Percentiles rank a stretch among this genome's conserved stretches.
phyloP scores from a whole-genome alignment of 2,329 filamentous ascomycete genomes.

The Exophiala phaeomuriformis region DNA sequence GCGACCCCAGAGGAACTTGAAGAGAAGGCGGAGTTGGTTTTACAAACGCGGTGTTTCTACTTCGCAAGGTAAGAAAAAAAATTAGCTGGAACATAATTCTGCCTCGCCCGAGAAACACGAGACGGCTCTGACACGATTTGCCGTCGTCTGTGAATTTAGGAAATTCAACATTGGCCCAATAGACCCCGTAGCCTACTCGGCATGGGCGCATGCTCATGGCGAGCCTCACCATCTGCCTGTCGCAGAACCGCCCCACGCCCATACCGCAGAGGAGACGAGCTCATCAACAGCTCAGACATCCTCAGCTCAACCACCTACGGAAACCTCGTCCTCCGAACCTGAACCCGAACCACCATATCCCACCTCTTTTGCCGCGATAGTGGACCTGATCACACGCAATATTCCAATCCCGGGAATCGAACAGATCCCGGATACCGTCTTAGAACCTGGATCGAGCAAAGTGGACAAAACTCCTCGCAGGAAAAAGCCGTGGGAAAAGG shows the following conservation, averaged over 20 bases:
- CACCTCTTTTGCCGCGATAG: slow-evolving; percentile 74
- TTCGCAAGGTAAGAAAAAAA: slow-evolving; percentile 35
- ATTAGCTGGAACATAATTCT: background rate
- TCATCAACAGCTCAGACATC: background rate
- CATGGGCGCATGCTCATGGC: slow-evolving; percentile 44
- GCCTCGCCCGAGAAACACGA: background rate
- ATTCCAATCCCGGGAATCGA: slow-evolving; percentile 80
- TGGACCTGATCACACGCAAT: slow-evolving; percentile 74
- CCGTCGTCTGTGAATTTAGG: slow-evolving; percentile 21
- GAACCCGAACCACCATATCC: slow-evolving; percentile 59
- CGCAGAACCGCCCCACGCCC: background rate
- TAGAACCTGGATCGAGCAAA: slow-evolving; percentile 45
- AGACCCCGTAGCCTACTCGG: slow-evolving; percentile 61
- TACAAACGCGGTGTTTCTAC: slow-evolving; percentile 45
- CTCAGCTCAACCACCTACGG: background rate
- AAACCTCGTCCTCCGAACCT: slow-evolving; percentile 8
- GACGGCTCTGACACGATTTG: background rate
- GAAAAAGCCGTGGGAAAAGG: slow-evolving; percentile 75
- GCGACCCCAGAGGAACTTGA: slow-evolving; percentile 36
- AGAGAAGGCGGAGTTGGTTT: slow-evolving; percentile 37
- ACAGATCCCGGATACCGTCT: slow-evolving; percentile 73
- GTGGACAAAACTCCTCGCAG: slow-evolving; percentile 40
- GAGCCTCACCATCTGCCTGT: slow-evolving; percentile 17
- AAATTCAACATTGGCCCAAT: slow-evolving; percentile 43
- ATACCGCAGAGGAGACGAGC: background rate